Evolutionary conservation across 1,284 basidiomycete genomes (phyloP).

Genomic region (Peniophora sp.): DNA sequence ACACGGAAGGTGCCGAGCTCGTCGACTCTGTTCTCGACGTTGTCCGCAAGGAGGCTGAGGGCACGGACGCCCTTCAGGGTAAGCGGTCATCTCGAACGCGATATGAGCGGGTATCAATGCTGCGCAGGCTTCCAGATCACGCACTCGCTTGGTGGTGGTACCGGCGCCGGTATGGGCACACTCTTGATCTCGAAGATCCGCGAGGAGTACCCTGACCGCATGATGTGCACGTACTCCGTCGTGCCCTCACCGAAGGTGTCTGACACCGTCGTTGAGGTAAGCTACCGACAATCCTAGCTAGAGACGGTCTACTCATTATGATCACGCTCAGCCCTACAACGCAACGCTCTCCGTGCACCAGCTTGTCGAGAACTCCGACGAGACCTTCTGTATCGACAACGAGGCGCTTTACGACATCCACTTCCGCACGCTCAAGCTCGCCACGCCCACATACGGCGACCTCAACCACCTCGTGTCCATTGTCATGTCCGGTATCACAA

Average conservation of each 20-base stretch:
- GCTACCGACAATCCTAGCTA: background rate
- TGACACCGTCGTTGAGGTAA: conserved; percentile 91
- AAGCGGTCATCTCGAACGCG: conserved; percentile 16
- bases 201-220: conserved; percentile 92
- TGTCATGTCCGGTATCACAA: conserved; percentile 98
- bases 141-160: conserved; percentile 96
- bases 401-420: conserved; percentile 98
- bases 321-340: conserved; percentile 74
- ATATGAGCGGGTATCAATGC: background rate
- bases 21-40: conserved; percentile 91
- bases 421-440: conserved; percentile 93
- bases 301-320: conserved; percentile 3
- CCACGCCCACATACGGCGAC: conserved; percentile 91
- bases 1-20: conserved; percentile 94
- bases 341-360: conserved; percentile 92
- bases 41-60: conserved; percentile 85
- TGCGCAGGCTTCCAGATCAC: conserved; percentile 85
- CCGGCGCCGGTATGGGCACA: conserved; percentile 90
- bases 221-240: conserved; percentile 97
- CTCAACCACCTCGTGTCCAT: conserved; percentile 96
- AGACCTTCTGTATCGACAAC: conserved; percentile 96
- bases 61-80: conserved; percentile 90
- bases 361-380: conserved; percentile 93
- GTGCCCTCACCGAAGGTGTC: conserved; percentile 95
- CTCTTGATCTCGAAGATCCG: conserved; percentile 87